A percentile compares a stretch with the other conserved stretches of the same genome.
These are phyloP conservation scores for Skeletonema costatum DNA, from an alignment of 108 stramenopile species.

Conservation along the genomic window DNA sequence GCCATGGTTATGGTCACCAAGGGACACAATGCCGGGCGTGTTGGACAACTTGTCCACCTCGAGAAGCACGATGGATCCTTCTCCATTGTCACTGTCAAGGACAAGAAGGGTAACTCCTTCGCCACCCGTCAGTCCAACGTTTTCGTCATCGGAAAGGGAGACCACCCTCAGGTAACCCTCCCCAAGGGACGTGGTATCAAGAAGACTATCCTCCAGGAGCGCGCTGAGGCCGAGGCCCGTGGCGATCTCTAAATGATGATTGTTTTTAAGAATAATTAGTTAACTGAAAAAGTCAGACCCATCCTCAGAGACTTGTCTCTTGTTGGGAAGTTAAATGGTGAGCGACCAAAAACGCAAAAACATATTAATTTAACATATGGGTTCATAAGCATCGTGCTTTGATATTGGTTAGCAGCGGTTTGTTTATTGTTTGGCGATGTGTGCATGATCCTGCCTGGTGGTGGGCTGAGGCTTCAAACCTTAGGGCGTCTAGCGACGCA, in stretches of 20 bases:
- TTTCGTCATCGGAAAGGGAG: slow-evolving; percentile 95
- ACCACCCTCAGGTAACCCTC: slow-evolving; percentile 89
- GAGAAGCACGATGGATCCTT: slow-evolving; percentile 99
- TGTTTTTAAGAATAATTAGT: slow-evolving; percentile 1
- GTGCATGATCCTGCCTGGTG: slow-evolving; percentile 88
- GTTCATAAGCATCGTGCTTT: background rate
- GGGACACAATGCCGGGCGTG: slow-evolving; percentile 97
- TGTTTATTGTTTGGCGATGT: slow-evolving; percentile 19
- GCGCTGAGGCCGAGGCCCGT: slow-evolving; percentile 84
- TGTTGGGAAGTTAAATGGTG: slow-evolving; percentile 27
- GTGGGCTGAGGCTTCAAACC: slow-evolving; percentile 87
- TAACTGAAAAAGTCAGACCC: slow-evolving; percentile 7
- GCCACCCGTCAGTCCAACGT: slow-evolving; percentile 95
- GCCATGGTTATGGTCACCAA: slow-evolving; percentile 95
- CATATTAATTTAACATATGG: background rate
- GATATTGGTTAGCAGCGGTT: background rate
- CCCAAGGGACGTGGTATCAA: slow-evolving; percentile 99
- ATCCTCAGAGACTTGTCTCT: slow-evolving; percentile 23
- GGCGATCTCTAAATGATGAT: slow-evolving; percentile 59
- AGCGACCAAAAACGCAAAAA: slow-evolving; percentile 25
- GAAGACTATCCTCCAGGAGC: slow-evolving; percentile 98
- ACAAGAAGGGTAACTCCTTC: slow-evolving; percentile 95
- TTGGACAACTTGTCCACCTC: slow-evolving; percentile 94
- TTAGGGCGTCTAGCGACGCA: slow-evolving; percentile 81
- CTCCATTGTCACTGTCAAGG: slow-evolving; percentile 97